Percentiles rank a stretch among this genome's conserved stretches.
phyloP scores from a whole-genome alignment of 257 asterid species.

The Petrea volubilis region DNA sequence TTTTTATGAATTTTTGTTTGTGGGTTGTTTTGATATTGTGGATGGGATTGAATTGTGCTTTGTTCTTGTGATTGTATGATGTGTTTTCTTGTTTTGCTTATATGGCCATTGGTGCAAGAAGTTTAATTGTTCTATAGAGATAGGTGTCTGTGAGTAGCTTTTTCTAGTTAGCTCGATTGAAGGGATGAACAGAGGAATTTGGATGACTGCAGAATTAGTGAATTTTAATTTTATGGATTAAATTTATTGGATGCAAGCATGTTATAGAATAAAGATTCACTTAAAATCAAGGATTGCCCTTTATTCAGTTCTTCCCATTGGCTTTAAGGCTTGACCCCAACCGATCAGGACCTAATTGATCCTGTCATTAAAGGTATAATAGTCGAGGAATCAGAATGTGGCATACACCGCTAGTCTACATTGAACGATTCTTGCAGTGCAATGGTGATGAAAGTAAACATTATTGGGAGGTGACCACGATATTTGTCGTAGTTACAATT shows the following conservation, averaged over 20 bases:
- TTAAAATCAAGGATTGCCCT: not conserved
- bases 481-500: not conserved
- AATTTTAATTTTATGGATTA: not conserved
- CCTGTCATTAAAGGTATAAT: no score
- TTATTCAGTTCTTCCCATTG: not conserved
- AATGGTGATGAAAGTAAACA: not conserved
- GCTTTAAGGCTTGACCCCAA: not conserved
- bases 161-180: not conserved
- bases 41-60: not conserved
- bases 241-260: not conserved
- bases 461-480: not conserved
- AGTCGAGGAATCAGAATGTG: not conserved
- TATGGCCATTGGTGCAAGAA: not conserved
- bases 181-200: not conserved
- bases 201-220: not conserved
- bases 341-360: not conserved
- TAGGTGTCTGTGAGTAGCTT: not conserved
- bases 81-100: not conserved
- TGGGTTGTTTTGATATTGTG: not conserved
- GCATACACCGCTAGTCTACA: no score
- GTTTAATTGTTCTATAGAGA: not conserved
- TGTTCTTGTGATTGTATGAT: not conserved
- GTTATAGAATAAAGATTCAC: not conserved
- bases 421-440: not conserved
- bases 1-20: not conserved